phyloP scores from a whole-genome alignment of 345 rosid species.

The Salix brachista region DNA sequence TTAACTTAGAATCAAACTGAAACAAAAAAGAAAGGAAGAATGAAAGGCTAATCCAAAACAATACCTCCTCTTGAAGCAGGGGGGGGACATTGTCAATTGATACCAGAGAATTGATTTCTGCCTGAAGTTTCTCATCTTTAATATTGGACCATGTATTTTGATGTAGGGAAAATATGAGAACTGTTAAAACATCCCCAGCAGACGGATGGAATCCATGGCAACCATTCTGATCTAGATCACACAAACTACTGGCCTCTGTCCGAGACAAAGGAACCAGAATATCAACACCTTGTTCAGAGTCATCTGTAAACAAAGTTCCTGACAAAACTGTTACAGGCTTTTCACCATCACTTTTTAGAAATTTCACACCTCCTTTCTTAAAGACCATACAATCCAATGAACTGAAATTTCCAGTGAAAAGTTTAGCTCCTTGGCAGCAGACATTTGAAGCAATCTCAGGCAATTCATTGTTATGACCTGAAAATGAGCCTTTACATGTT shows the following conservation, averaged over 20 bases:
- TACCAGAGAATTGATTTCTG: slow-evolving; percentile 48
- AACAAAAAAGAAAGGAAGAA: background rate
- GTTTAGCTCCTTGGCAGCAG: slow-evolving; percentile 58
- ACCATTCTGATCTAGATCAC: slow-evolving; percentile 35
- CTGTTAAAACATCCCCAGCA: slow-evolving; percentile 61
- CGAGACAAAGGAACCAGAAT: slow-evolving; percentile 51
- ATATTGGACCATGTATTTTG: slow-evolving; percentile 68
- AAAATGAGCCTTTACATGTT: slow-evolving; percentile 31
- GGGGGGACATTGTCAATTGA: slow-evolving; percentile 57
- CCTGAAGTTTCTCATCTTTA: slow-evolving; percentile 50
- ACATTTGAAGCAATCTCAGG: slow-evolving; percentile 44
- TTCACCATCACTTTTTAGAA: slow-evolving; percentile 41
- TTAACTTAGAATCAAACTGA: too few species aligned
- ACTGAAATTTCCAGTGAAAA: slow-evolving; percentile 45
- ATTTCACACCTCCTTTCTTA: slow-evolving; percentile 53
- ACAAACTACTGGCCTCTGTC: slow-evolving; percentile 13
- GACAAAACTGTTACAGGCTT: slow-evolving; percentile 43
- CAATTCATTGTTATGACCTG: slow-evolving; percentile 31
- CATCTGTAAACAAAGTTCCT: slow-evolving; percentile 48
- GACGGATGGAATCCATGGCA: slow-evolving; percentile 46
- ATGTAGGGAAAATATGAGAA: slow-evolving; percentile 76
- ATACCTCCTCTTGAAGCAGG: slow-evolving; percentile 92
- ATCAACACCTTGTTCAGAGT: slow-evolving; percentile 48
- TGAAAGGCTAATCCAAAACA: background rate
- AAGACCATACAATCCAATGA: slow-evolving; percentile 42